Conservation (phyloP, 495 filamentous ascomycete species). For the Podospora appendiculata region DNA sequence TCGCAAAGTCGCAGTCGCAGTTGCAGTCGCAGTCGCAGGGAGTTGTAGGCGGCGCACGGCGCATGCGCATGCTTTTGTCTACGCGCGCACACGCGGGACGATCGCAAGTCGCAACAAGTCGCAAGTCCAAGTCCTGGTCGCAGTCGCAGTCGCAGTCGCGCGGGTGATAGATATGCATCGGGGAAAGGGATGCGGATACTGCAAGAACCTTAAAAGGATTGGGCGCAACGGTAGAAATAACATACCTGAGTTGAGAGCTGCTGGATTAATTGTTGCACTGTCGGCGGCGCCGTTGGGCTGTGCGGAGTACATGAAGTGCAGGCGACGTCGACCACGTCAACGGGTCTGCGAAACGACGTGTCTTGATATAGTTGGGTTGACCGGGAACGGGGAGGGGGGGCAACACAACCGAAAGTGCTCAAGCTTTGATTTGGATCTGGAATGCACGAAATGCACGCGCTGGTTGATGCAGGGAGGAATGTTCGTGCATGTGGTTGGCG, state of each 20-base stretch:
- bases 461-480: conserved; percentile 27
- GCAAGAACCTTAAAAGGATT: too few relatives aligned
- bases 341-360: conserved; percentile 46
- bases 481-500: conserved; percentile 31
- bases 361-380: conserved; percentile 50
- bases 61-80: too few relatives aligned
- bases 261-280: conserved; percentile 50
- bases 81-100: too few relatives aligned
- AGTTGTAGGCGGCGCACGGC: too few relatives aligned
- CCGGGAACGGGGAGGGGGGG: conserved; percentile 18
- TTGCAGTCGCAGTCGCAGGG: too few relatives aligned
- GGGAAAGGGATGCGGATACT: too few relatives aligned
- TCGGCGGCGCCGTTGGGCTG: conserved; percentile 48
- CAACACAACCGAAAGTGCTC: conserved; percentile 18
- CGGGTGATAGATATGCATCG: too few relatives aligned
- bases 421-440: conserved; percentile 24
- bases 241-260: conserved; percentile 47
- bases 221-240: conserved; percentile 1
- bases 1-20: too few relatives aligned
- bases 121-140: too few relatives aligned
- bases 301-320: conserved; percentile 46
- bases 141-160: too few relatives aligned
- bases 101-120: too few relatives aligned
- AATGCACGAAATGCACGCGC: conserved; percentile 42
- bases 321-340: conserved; percentile 32